phyloP scores from a whole-genome alignment of 83 land plant species.

The Picea abies region DNA sequence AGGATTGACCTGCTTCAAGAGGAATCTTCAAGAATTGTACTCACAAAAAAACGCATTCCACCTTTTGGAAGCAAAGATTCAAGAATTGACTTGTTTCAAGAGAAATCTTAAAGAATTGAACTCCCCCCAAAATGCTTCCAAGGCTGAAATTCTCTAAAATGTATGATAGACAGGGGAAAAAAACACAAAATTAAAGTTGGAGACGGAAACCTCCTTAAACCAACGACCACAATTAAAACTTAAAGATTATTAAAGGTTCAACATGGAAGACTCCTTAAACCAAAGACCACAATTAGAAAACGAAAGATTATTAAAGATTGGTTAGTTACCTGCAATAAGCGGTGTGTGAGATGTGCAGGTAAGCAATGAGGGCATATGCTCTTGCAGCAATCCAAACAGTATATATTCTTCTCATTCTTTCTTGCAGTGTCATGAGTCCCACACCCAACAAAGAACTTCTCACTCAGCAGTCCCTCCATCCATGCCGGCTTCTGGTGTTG shows the following conservation, averaged over 20 bases:
- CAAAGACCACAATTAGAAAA: background rate
- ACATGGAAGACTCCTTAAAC: background rate
- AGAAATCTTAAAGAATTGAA: too few relatives aligned
- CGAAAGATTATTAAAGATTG: background rate
- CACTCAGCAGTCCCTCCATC: slow-evolving; percentile 72
- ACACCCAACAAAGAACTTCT: slow-evolving; percentile 77
- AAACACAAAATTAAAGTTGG: background rate
- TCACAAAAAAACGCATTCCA: background rate
- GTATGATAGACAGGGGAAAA: background rate
- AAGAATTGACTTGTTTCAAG: too few relatives aligned
- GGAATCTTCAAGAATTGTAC: too few relatives aligned
- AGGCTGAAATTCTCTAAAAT: background rate
- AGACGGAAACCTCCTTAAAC: background rate
- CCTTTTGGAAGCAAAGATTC: background rate
- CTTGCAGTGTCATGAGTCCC: slow-evolving; percentile 57
- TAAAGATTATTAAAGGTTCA: background rate
- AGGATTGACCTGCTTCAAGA: too few relatives aligned
- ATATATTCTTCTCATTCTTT: slow-evolving; percentile 90
- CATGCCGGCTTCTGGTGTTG: slow-evolving; percentile 62
- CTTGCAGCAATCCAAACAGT: slow-evolving; percentile 84
- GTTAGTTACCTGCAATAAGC: slow-evolving; percentile 62
- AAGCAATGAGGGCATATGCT: slow-evolving; percentile 90
- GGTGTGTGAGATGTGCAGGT: slow-evolving; percentile 49
- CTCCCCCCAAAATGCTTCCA: background rate
- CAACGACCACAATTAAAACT: background rate